Percentiles rank a stretch among this genome's conserved stretches.
These are phyloP conservation scores for Collybia sp. DNA, from an alignment of 768 basidiomycete genomes.

Conservation along the genomic window DNA sequence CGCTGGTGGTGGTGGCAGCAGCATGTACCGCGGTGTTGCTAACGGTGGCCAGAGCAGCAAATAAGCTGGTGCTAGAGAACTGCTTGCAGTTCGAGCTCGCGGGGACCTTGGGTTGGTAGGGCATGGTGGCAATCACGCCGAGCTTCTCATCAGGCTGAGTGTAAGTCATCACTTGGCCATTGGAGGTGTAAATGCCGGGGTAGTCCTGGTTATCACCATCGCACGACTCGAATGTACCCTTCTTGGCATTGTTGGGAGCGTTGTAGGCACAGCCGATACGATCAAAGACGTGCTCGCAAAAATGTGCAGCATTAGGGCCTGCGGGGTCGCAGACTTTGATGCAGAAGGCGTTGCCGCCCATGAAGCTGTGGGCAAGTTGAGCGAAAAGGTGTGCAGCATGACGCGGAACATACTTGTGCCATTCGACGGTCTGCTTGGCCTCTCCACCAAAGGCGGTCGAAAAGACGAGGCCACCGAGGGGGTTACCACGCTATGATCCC, in stretches of 20 bases:
- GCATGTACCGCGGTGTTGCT: background rate
- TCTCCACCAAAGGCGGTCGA: slow-evolving; percentile 47
- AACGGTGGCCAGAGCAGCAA: slow-evolving; percentile 14
- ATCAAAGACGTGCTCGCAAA: slow-evolving; percentile 71
- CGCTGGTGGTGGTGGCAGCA: background rate
- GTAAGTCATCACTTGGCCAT: slow-evolving; percentile 36
- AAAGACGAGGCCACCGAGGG: slow-evolving; percentile 67
- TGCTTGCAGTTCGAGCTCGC: slow-evolving; percentile 29
- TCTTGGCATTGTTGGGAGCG: slow-evolving; percentile 56
- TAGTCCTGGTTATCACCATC: slow-evolving; percentile 58
- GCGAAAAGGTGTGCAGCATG: background rate
- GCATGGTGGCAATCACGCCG: slow-evolving; percentile 30
- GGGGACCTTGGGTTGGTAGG: slow-evolving; percentile 35
- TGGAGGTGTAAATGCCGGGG: slow-evolving; percentile 42
- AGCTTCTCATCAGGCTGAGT: slow-evolving; percentile 34
- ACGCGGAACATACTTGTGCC: slow-evolving; percentile 52
- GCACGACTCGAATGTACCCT: slow-evolving; percentile 62
- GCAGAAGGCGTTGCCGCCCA: slow-evolving; percentile 63
- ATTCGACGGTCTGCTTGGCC: slow-evolving; percentile 55
- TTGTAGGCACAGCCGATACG: slow-evolving; percentile 75
- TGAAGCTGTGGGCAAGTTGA: slow-evolving; percentile 44
- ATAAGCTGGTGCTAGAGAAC: slow-evolving; percentile 25
- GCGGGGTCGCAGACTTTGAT: slow-evolving; percentile 67
- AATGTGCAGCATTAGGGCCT: slow-evolving; percentile 37
- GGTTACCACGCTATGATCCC: slow-evolving; percentile 63